Evolutionary conservation across 768 basidiomycete species (phyloP).

Genomic region (Clitopilus hobsonii): DNA sequence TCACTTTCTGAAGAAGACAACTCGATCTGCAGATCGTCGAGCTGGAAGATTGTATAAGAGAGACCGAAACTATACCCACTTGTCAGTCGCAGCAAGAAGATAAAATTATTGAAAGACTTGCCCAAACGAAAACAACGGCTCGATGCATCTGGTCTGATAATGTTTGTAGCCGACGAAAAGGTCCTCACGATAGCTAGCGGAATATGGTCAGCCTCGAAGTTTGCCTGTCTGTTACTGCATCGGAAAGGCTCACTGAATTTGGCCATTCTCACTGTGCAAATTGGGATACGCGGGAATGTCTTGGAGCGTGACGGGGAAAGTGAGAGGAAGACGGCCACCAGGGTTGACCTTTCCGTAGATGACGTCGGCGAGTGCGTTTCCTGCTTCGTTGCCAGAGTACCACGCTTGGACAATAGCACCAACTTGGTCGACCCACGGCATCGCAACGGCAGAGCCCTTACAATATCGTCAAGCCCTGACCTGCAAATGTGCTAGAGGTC

Average conservation of each 20-base stretch:
- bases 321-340: constrained; percentile 52
- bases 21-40: constrained; percentile 41
- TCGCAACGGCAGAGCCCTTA: constrained; percentile 64
- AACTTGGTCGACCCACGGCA: constrained; percentile 67
- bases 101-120: constrained; percentile 14
- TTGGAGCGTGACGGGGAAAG: constrained; percentile 53
- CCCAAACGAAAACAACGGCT: constrained; percentile 68
- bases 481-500: background rate
- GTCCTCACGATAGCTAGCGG: constrained; percentile 54
- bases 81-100: background rate
- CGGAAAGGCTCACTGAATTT: constrained; percentile 32
- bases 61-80: constrained; percentile 51
- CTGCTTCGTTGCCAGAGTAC: constrained; percentile 64
- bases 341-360: constrained; percentile 61
- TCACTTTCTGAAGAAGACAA: constrained; percentile 17
- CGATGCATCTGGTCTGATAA: constrained; percentile 48
- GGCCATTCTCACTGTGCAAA: constrained; percentile 53
- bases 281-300: constrained; percentile 63
- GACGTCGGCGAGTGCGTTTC: constrained; percentile 64
- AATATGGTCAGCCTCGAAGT: too few relatives aligned
- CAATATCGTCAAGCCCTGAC: constrained; percentile 3
- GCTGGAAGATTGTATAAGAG: constrained; percentile 69
- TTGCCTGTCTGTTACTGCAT: too few relatives aligned
- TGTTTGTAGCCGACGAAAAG: constrained; percentile 69
- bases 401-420: constrained; percentile 56